Percentiles rank a stretch among this genome's conserved stretches.
These are phyloP conservation scores for Citrus cavaleriei DNA, from an alignment of 345 rosid species.

Conservation along the genomic window DNA sequence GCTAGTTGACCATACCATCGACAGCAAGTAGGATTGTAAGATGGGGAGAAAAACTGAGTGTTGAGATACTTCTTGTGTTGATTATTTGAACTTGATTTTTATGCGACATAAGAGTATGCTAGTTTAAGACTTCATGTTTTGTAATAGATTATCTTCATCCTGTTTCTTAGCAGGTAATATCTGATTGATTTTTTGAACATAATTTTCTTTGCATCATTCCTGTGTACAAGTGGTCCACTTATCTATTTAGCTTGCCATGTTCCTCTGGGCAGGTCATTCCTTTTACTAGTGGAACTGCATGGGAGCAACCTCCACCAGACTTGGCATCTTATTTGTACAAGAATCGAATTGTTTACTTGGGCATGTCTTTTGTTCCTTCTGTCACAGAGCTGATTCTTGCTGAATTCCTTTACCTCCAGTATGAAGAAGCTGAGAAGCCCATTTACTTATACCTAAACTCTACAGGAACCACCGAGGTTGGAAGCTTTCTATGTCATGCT, in stretches of 20 bases:
- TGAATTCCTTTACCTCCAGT: constrained; percentile 89
- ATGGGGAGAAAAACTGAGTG: not conserved
- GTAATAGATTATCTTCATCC: not conserved
- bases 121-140: too few species aligned
- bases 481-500: constrained; percentile 5
- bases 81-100: not conserved
- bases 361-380: too few species aligned
- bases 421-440: constrained; percentile 75
- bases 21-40: not conserved
- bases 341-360: too few species aligned
- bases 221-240: too few species aligned
- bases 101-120: not conserved
- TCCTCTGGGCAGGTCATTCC: too few species aligned
- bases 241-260: too few species aligned
- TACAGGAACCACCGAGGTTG: constrained; percentile 85
- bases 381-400: too few species aligned
- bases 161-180: not conserved
- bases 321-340: too few species aligned
- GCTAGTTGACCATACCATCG: not conserved
- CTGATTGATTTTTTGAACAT: not conserved
- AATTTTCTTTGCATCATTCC: not conserved
- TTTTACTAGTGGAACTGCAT: too few species aligned
- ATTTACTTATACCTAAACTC: constrained; percentile 91
- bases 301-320: too few species aligned
- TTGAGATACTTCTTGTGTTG: not conserved